Evolutionary conservation across 768 basidiomycete genomes (phyloP).

Genomic region (Wakefieldia striispora): DNA sequence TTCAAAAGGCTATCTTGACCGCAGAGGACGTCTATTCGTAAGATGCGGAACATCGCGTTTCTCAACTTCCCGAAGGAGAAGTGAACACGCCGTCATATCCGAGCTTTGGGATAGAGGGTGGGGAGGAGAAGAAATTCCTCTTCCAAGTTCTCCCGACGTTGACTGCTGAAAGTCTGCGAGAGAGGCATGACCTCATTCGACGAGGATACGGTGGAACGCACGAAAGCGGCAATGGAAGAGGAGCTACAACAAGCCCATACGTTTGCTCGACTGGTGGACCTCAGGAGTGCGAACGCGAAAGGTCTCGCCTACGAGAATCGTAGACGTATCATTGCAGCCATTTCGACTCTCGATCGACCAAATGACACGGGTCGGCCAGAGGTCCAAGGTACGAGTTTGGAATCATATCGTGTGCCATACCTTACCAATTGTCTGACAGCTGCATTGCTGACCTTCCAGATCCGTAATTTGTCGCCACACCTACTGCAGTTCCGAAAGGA

Average conservation of each 20-base stretch:
- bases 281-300: conserved; percentile 82
- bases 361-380: conserved; percentile 82
- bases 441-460: conserved; percentile 82
- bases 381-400: conserved; percentile 69
- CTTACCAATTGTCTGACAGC: conserved; percentile 43
- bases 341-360: conserved; percentile 66
- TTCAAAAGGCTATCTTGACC: conserved; percentile 62
- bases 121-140: conserved; percentile 54
- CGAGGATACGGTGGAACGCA: conserved; percentile 18
- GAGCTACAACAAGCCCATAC: conserved; percentile 48
- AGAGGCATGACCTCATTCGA: conserved; percentile 20
- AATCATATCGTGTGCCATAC: background rate
- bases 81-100: conserved; percentile 51
- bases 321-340: conserved; percentile 70
- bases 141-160: conserved; percentile 66
- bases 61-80: conserved; percentile 33
- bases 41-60: conserved; percentile 22
- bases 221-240: conserved; percentile 26
- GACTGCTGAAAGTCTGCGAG: conserved; percentile 42
- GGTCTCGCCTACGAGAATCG: conserved; percentile 90
- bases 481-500: conserved; percentile 68
- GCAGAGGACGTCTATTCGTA: conserved; percentile 41
- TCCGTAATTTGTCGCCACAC: conserved; percentile 80
- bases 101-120: conserved; percentile 62
- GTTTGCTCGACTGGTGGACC: conserved; percentile 72